Evolutionary conservation across 2,329 filamentous ascomycete species (phyloP).

Genomic region (Colletotrichum graminicola): DNA sequence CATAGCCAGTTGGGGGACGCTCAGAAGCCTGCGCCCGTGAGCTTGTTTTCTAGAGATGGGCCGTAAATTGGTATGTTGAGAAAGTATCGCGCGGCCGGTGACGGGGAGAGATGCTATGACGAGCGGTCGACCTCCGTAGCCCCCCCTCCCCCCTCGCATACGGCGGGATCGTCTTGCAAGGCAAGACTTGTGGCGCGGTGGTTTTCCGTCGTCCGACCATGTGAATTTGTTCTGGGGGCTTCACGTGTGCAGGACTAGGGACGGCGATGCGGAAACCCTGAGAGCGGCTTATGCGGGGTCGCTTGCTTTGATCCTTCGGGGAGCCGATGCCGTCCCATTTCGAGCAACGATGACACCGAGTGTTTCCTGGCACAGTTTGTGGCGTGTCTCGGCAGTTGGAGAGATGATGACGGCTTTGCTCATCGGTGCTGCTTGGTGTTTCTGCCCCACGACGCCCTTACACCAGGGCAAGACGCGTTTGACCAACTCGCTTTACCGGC

Average conservation of each 20-base stretch:
- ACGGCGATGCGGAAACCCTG: slow-evolving; percentile 11
- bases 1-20: slow-evolving; percentile 2
- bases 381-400: slow-evolving; percentile 36
- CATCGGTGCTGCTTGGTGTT: background rate
- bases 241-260: slow-evolving; percentile 23
- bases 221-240: slow-evolving; percentile 7
- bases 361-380: slow-evolving; percentile 10
- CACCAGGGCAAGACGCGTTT: background rate
- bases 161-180: slow-evolving; percentile 9
- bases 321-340: background rate
- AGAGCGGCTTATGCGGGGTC: slow-evolving; percentile 18
- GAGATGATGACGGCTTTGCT: slow-evolving; percentile 28
- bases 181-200: slow-evolving; percentile 34
- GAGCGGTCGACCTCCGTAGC: slow-evolving; percentile 2
- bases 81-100: slow-evolving; percentile 6
- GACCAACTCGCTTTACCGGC: background rate
- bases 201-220: slow-evolving; percentile 12
- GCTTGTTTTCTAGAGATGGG: slow-evolving; percentile 22
- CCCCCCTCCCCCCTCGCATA: slow-evolving; percentile 2
- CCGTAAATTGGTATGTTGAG: slow-evolving; percentile 7
- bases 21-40: slow-evolving; percentile 12
- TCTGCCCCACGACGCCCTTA: slow-evolving; percentile 21
- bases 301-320: slow-evolving; percentile 4
- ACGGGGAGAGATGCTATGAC: background rate
- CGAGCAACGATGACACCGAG: background rate